Evolutionary conservation across 768 basidiomycete species (phyloP).

Genomic region (Phlebiopsis gigantea): DNA sequence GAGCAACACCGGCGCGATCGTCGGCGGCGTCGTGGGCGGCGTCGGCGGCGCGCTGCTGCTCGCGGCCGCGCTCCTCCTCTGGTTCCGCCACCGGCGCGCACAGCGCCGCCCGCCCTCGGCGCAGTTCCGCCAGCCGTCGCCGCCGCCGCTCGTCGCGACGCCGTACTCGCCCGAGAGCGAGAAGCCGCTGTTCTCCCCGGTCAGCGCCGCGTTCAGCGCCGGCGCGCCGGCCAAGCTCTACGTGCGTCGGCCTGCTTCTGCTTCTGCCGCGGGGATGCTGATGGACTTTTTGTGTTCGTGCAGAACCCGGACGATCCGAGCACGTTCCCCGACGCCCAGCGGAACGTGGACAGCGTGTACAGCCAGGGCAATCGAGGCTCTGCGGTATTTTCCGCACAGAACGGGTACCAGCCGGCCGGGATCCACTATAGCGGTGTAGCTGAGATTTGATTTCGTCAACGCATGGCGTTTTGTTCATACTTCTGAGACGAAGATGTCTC

Average conservation of each 20-base stretch:
- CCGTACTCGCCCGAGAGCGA: background rate
- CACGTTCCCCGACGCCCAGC: conserved; percentile 3
- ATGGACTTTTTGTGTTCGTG: background rate
- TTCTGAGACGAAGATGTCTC: no score
- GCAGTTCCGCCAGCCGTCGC: background rate
- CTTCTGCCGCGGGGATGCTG: background rate
- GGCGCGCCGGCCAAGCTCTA: background rate
- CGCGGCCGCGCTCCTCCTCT: background rate
- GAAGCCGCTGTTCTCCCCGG: background rate
- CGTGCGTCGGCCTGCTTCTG: background rate
- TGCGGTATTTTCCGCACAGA: background rate
- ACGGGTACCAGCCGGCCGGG: background rate
- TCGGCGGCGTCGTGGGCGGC: conserved; percentile 10
- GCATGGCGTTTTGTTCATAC: no score
- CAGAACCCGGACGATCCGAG: conserved; percentile 11
- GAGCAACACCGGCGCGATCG: conserved; percentile 5
- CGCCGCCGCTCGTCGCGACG: background rate
- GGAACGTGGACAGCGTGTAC: background rate
- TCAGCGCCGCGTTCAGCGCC: background rate
- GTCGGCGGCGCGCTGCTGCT: background rate
- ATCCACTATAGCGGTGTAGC: conserved; percentile 9
- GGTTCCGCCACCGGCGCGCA: background rate
- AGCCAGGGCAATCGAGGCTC: background rate
- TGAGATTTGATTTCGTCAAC: background rate
- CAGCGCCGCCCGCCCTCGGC: conserved; percentile 2